Evolutionary conservation across 768 basidiomycete genomes (phyloP).

Genomic region (Cystofilobasidium bisporidii): DNA sequence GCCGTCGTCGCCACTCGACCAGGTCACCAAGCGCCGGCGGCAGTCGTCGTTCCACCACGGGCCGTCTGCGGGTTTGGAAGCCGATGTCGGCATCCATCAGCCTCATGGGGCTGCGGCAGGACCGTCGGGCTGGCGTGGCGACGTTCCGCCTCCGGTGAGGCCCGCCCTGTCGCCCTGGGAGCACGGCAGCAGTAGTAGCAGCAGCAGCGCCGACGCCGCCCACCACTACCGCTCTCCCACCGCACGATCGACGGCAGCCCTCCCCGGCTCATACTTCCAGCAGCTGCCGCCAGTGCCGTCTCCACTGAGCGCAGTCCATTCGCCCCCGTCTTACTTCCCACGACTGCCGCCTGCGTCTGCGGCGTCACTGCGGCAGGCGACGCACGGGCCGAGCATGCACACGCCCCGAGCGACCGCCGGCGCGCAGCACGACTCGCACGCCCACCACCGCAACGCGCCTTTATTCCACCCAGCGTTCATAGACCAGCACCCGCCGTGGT

Average conservation of each 20-base stretch:
- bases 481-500: constrained; percentile 1
- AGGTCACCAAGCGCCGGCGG: constrained; percentile 2
- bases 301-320: neutral
- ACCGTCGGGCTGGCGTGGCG: neutral
- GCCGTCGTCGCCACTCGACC: constrained; percentile 5
- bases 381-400: neutral
- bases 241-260: neutral
- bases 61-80: neutral
- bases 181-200: no score
- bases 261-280: no score
- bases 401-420: neutral
- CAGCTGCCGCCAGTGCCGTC: neutral
- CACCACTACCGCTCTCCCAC: neutral
- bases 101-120: neutral
- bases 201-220: neutral
- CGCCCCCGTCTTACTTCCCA: neutral
- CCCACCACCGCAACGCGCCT: constrained; percentile 3
- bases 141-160: neutral
- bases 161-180: neutral
- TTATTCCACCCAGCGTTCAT: neutral
- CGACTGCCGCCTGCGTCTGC: neutral
- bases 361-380: neutral
- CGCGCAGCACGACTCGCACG: constrained; percentile 9
- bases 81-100: neutral
- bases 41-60: neutral